phyloP scores from a whole-genome alignment of 352 stramenopile species.

The Phytopythium mirpurense region DNA sequence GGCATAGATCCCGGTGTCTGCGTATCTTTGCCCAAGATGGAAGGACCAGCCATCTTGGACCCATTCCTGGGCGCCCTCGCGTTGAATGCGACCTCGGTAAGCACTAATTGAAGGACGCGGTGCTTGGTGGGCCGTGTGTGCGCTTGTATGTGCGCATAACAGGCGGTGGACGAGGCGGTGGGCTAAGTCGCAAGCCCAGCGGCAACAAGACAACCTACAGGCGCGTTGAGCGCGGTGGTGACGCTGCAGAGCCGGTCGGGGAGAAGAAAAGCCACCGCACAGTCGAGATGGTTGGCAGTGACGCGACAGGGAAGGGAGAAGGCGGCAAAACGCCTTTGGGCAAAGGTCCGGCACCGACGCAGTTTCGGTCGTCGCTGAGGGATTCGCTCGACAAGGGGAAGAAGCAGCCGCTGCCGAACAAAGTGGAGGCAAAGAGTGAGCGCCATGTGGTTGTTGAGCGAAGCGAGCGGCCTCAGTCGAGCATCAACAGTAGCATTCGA shows the following conservation, averaged over 20 bases:
- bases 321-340: neutral
- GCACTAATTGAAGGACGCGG: neutral
- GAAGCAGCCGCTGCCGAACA: conserved; percentile 11
- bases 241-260: neutral
- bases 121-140: neutral
- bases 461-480: conserved; percentile 5
- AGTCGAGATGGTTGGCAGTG: conserved; percentile 16
- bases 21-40: conserved; percentile 3
- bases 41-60: neutral
- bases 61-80: neutral
- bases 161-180: conserved; percentile 27
- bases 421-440: conserved; percentile 10
- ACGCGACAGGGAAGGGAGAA: neutral
- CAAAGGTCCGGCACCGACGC: conserved; percentile 3
- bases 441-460: conserved; percentile 15
- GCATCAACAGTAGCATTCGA: conserved; percentile 7
- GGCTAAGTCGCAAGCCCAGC: conserved; percentile 15
- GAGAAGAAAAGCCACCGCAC: neutral
- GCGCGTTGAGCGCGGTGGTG: conserved; percentile 24
- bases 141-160: neutral
- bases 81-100: neutral
- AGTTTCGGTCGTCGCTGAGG: conserved; percentile 53
- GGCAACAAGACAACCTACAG: conserved; percentile 30
- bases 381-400: conserved; percentile 16
- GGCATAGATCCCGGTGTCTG: neutral